These are phyloP conservation scores for Phytopythium oedochilum DNA, from an alignment of 352 stramenopile genomes.

Conservation along the genomic window DNA sequence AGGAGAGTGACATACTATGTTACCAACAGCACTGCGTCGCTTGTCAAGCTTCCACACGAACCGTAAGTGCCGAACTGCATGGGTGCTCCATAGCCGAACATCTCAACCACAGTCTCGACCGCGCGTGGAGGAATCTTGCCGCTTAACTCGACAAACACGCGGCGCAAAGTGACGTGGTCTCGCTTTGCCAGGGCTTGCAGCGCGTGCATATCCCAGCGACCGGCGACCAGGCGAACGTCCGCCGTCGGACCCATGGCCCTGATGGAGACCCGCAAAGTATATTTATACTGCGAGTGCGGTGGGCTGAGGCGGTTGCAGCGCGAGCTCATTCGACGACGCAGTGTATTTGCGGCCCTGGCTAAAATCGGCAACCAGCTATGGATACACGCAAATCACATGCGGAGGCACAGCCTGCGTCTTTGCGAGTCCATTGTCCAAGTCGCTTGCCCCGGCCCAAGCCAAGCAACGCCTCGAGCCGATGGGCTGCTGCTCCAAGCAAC, in stretches of 20 bases:
- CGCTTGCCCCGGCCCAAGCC: background rate
- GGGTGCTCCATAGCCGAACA: slow-evolving; percentile 39
- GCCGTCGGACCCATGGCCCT: background rate
- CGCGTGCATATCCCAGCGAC: slow-evolving; percentile 59
- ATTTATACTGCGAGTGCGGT: background rate
- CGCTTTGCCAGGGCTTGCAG: slow-evolving; percentile 34
- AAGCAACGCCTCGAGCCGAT: slow-evolving; percentile 13
- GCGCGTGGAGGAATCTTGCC: slow-evolving; percentile 13
- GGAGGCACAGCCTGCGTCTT: too few species aligned
- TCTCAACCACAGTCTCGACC: slow-evolving; percentile 31
- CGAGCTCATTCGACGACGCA: background rate
- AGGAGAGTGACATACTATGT: background rate
- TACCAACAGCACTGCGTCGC: too few species aligned
- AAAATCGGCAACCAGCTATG: too few species aligned
- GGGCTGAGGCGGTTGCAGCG: too few species aligned
- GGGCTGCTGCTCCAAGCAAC: slow-evolving; percentile 64
- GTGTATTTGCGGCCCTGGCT: background rate
- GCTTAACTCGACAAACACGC: slow-evolving; percentile 34
- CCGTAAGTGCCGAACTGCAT: slow-evolving; percentile 50
- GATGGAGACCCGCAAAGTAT: background rate
- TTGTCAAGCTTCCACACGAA: slow-evolving; percentile 10
- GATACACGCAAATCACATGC: too few species aligned
- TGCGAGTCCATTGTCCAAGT: background rate
- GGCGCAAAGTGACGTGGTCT: slow-evolving; percentile 23
- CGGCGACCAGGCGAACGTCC: slow-evolving; percentile 22